These are phyloP conservation scores for Thielaviopsis euricoi DNA, from an alignment of 2,329 filamentous ascomycete genomes.

Conservation along the genomic window DNA sequence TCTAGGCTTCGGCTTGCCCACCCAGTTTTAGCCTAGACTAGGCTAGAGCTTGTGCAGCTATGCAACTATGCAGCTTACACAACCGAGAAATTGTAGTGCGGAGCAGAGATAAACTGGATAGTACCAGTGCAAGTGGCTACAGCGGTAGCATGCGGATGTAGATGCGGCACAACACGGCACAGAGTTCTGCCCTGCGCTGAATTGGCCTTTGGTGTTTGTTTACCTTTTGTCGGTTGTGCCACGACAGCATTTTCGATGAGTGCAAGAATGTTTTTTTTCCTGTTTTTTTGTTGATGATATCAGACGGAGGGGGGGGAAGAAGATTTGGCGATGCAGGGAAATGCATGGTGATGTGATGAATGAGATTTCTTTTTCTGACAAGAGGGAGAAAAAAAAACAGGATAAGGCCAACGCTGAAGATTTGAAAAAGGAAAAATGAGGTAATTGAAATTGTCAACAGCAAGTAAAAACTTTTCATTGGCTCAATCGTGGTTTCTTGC, in stretches of 20 bases:
- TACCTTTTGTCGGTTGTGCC: background rate
- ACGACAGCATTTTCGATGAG: background rate
- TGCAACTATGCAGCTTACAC: background rate
- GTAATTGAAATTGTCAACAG: background rate
- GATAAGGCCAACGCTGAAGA: background rate
- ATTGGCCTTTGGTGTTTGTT: background rate
- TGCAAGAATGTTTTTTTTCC: too few relatives aligned
- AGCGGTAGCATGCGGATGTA: background rate
- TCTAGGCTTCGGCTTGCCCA: background rate
- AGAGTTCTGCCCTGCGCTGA: background rate
- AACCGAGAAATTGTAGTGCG: background rate
- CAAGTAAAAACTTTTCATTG: background rate
- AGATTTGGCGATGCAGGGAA: background rate
- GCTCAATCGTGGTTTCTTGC: background rate
- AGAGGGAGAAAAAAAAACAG: background rate
- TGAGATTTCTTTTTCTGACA: background rate
- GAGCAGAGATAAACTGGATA: background rate
- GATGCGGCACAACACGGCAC: background rate
- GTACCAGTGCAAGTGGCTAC: too few relatives aligned
- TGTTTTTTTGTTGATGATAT: background rate
- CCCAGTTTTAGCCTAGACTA: background rate
- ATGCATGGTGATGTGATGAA: background rate
- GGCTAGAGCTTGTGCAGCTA: background rate
- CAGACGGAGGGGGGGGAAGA: background rate
- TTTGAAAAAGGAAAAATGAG: background rate